phyloP scores from a whole-genome alignment of 163 green algal species.

The Trebouxia gelatinosa region DNA sequence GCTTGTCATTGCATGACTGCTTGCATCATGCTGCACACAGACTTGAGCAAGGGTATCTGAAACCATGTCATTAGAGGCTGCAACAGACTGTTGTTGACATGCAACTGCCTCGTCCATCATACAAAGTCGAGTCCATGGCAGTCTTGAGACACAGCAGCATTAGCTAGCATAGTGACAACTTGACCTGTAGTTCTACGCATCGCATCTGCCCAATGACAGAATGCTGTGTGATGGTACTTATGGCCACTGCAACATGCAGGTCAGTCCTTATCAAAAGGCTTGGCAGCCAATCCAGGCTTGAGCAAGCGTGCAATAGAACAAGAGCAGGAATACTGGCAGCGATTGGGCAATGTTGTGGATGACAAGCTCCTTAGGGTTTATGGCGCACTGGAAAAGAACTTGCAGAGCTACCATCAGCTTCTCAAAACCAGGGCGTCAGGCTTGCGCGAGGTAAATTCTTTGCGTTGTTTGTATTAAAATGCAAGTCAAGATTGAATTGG shows the following conservation, averaged over 20 bases:
- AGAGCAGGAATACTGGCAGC: constrained; percentile 41
- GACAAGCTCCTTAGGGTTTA: constrained; percentile 38
- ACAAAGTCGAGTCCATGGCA: not conserved
- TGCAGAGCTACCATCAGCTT: constrained; percentile 40
- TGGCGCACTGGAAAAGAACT: constrained; percentile 35
- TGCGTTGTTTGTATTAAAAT: too few species aligned
- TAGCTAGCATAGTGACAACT: too few species aligned
- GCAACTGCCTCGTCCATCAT: not conserved
- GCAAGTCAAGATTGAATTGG: too few species aligned
- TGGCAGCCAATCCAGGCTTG: constrained; percentile 6
- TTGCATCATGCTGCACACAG: too few species aligned
- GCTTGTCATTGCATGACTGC: too few species aligned
- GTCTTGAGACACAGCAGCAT: too few species aligned
- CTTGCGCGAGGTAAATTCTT: constrained; percentile 23
- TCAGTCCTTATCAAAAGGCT: not conserved
- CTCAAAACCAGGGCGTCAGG: constrained; percentile 21
- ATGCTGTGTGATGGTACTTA: not conserved
- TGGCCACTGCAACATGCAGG: not conserved
- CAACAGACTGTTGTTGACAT: not conserved
- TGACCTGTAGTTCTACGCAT: too few species aligned
- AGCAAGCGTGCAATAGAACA: constrained; percentile 27
- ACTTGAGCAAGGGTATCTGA: too few species aligned
- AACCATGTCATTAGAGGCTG: not conserved
- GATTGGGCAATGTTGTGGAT: constrained; percentile 33
- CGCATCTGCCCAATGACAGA: not conserved